A percentile compares a stretch with the other conserved stretches of the same genome.
Evolutionary conservation across 2,329 filamentous ascomycete genomes (phyloP).

Genomic region (Xylariaceae sp.): DNA sequence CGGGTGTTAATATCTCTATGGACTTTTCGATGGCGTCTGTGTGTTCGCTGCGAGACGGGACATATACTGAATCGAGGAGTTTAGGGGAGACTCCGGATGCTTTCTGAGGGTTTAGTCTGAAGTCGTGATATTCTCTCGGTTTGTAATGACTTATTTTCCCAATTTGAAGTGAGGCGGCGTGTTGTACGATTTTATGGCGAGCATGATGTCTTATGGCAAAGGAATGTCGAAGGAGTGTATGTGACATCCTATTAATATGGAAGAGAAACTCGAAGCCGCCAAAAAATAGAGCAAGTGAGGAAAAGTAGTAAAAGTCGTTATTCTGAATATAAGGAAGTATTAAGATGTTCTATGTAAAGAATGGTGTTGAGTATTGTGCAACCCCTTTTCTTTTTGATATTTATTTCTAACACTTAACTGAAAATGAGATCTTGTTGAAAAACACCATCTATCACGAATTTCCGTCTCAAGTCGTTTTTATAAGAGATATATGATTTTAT

Average conservation of each 20-base stretch:
- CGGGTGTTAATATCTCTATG: background rate
- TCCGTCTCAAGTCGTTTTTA: too few species aligned
- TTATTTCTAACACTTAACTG: too few species aligned
- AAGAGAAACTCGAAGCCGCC: background rate
- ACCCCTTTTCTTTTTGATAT: too few species aligned
- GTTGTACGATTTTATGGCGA: background rate
- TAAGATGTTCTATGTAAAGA: too few species aligned
- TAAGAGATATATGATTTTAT: too few species aligned
- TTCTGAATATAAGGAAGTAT: too few species aligned
- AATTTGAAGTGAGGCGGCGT: background rate
- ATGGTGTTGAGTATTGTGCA: too few species aligned
- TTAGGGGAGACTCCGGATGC: background rate
- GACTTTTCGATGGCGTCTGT: background rate
- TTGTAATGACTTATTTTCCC: background rate
- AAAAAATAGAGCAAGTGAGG: background rate
- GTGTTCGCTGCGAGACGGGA: background rate
- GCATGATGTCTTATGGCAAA: background rate
- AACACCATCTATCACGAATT: too few species aligned
- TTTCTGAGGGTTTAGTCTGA: background rate
- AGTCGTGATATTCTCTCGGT: background rate
- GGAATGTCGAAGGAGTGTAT: background rate
- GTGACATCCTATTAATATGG: background rate
- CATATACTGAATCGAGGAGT: background rate
- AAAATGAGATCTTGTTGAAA: too few species aligned
- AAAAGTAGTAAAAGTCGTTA: background rate